phyloP scores from a whole-genome alignment of 1,139 yeast species.

The Candida sp. region DNA sequence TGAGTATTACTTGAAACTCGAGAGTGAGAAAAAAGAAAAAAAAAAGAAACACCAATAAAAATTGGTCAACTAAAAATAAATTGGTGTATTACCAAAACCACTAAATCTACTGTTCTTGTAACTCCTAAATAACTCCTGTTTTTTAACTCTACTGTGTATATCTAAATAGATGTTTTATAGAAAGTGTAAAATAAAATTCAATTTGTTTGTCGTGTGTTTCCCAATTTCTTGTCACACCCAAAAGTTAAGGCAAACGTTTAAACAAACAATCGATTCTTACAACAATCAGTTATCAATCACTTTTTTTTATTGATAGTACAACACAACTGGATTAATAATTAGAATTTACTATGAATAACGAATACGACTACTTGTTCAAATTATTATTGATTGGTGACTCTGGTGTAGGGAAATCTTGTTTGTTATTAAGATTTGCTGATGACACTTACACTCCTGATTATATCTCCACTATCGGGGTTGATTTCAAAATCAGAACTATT shows the following conservation, averaged over 20 bases:
- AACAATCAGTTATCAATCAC: neutral
- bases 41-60: too few species aligned
- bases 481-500: slow-evolving; percentile 95
- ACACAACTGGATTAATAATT: neutral
- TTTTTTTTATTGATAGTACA: slow-evolving; percentile 1
- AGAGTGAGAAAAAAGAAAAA: too few species aligned
- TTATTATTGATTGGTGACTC: slow-evolving; percentile 94
- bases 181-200: too few species aligned
- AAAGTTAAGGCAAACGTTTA: neutral
- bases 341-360: slow-evolving; percentile 59
- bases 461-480: slow-evolving; percentile 97
- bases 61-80: too few species aligned
- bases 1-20: too few species aligned
- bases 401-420: slow-evolving; percentile 97
- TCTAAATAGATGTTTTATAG: too few species aligned
- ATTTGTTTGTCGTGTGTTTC: neutral
- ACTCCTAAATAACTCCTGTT: too few species aligned
- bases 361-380: slow-evolving; percentile 96
- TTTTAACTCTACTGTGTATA: too few species aligned
- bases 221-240: neutral
- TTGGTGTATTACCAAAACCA: too few species aligned
- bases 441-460: slow-evolving; percentile 97
- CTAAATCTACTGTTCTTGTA: too few species aligned
- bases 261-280: neutral
- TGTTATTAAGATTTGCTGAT: slow-evolving; percentile 92